Conservation (phyloP, 306 rosid species). For the Begonia loranthoides region DNA sequence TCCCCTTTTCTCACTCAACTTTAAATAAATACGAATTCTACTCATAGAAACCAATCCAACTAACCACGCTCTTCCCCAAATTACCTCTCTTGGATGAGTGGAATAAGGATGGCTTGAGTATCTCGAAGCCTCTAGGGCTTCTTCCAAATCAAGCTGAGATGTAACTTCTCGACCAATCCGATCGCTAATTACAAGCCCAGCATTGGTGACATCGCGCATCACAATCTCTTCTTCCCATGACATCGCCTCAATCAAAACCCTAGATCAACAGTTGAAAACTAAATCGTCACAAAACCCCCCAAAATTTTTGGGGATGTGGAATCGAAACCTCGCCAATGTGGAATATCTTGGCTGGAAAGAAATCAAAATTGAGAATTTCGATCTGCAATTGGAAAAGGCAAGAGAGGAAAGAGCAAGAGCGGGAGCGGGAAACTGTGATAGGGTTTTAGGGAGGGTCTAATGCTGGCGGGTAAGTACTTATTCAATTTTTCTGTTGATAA, state of each 20-base stretch:
- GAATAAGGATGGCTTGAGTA: constrained; percentile 83
- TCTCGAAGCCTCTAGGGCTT: constrained; percentile 85
- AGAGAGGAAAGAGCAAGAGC: neutral
- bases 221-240: constrained; percentile 74
- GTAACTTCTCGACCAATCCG: constrained; percentile 79
- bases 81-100: constrained; percentile 82
- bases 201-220: constrained; percentile 69
- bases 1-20: too few relatives aligned
- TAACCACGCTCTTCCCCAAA: too few relatives aligned
- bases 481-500: too few relatives aligned
- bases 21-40: too few relatives aligned
- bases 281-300: neutral
- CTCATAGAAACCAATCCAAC: too few relatives aligned
- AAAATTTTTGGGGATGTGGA: neutral
- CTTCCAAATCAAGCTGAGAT: constrained; percentile 89
- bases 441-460: neutral
- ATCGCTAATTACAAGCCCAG: constrained; percentile 69
- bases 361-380: neutral
- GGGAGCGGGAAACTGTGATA: neutral
- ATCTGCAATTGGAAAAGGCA: neutral
- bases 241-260: constrained; percentile 28
- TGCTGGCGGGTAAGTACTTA: neutral
- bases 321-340: neutral
- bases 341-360: too few relatives aligned
- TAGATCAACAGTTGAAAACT: constrained; percentile 1